Conservation (phyloP, 129 eudicot species). For the Gnaphalium uliginosum region DNA sequence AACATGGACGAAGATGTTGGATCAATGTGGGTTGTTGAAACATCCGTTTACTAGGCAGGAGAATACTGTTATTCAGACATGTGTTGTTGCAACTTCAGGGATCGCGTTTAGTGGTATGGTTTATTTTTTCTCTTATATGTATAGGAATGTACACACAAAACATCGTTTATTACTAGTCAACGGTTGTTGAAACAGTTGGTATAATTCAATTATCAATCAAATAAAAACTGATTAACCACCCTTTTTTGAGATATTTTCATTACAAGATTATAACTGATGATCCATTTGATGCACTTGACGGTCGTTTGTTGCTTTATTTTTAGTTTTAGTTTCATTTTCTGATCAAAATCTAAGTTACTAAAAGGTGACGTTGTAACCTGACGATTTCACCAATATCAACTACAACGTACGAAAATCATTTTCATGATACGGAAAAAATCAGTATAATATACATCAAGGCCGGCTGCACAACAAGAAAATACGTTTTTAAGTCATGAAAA, state of each 20-base stretch:
- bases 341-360: neutral
- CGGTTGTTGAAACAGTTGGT: too few species aligned
- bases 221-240: too few species aligned
- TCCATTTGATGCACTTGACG: too few species aligned
- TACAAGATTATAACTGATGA: neutral
- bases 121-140: too few species aligned
- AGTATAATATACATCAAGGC: neutral
- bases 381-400: too few species aligned
- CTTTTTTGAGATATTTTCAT: too few species aligned
- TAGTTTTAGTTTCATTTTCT: neutral
- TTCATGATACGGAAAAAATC: neutral
- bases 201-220: too few species aligned
- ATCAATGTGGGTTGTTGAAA: constrained; percentile 40
- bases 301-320: too few species aligned
- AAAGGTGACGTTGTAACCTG: too few species aligned
- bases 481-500: too few species aligned
- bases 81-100: constrained; percentile 51
- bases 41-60: constrained; percentile 55
- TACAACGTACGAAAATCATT: constrained; percentile 16
- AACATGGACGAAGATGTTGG: constrained; percentile 41
- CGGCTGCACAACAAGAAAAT: constrained; percentile 26
- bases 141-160: too few species aligned
- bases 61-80: constrained; percentile 52
- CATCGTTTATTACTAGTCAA: too few species aligned
- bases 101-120: constrained; percentile 50